Base-by-base conservation (phyloP, 495 filamentous ascomycete species). In the Penicillium roqueforti region DNA sequence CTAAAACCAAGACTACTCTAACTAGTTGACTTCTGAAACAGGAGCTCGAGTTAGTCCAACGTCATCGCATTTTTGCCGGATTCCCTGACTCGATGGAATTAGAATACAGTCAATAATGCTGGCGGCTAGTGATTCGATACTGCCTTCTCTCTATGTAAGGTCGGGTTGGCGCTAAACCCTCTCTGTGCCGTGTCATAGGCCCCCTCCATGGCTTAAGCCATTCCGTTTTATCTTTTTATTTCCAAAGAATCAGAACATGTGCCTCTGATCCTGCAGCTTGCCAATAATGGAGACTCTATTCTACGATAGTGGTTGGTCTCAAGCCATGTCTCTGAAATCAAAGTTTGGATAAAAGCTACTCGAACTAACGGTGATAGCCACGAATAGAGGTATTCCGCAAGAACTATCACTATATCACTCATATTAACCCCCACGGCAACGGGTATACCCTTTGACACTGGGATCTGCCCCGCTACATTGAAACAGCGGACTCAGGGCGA, bases 401-500 rank as follows among this genome's bases (percentile, higher is more conserved):
- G 36, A 38, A 29, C 42, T 31, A 29, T 51, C 25, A 34, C 57
- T 58, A 44, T 44, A 20, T 29, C 26, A 44, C 48, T 44, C 50
- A 44, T 36, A 52, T 52, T 52, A 36, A 50, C 36, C 47, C 58
- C 64, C 66, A 65, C 62, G 57, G 62, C 57, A 63, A 63, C 68
- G 67, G 67, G 67, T 67, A 68, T 67, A 68, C 62, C 63, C 68
- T 68, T 71, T 70, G 70, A 71, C 63, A 61, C 58, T 68, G 66
- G 64, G 68, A 70, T 68, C 66, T 61, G 58, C 57, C 70, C 70
- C 70, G 68, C 70, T 66, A 62, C 65, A 60, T 67, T 73, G 70
- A 71, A 71, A 70, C 67, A 63, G 51, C 44, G 53, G 61, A 28
- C 39, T 53, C 53, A 67, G 56, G 62, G 63, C 64, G 64, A 72